These are phyloP conservation scores for Trametes hirsuta DNA, from an alignment of 1,284 basidiomycete species.

Conservation along the genomic window DNA sequence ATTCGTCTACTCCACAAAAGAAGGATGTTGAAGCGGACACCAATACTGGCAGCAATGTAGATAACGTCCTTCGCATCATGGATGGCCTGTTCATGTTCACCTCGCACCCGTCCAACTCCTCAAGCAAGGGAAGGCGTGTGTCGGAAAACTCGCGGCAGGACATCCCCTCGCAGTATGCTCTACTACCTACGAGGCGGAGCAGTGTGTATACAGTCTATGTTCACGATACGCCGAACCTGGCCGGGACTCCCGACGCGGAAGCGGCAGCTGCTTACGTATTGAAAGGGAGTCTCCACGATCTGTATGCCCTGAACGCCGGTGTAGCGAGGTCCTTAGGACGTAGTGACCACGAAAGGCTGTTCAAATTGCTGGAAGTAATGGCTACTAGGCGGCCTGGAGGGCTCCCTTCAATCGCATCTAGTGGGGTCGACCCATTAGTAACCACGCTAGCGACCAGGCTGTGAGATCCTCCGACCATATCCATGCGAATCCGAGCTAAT, in stretches of 20 bases:
- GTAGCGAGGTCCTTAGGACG: slow-evolving; percentile 64
- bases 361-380: slow-evolving; percentile 64
- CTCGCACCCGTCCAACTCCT: slow-evolving; percentile 36
- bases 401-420: not conserved
- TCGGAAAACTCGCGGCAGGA: slow-evolving; percentile 40
- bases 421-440: slow-evolving; percentile 12
- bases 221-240: slow-evolving; percentile 57
- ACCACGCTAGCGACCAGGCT: slow-evolving; percentile 28
- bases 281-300: slow-evolving; percentile 45
- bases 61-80: slow-evolving; percentile 66
- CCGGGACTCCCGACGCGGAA: slow-evolving; percentile 54
- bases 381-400: slow-evolving; percentile 22
- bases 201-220: slow-evolving; percentile 58
- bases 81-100: slow-evolving; percentile 70
- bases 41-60: not conserved
- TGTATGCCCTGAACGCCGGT: slow-evolving; percentile 63
- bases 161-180: slow-evolving; percentile 38
- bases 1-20: slow-evolving; percentile 43
- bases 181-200: slow-evolving; percentile 54
- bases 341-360: slow-evolving; percentile 76
- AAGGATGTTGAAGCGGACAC: slow-evolving; percentile 46
- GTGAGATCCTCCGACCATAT: slow-evolving; percentile 26
- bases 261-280: slow-evolving; percentile 72
- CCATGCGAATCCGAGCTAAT: not conserved
- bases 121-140: slow-evolving; percentile 37